A percentile compares a stretch with the other conserved stretches of the same genome.
phyloP scores from a whole-genome alignment of 495 filamentous ascomycete genomes.

The Antarctomyces pellizariae region DNA sequence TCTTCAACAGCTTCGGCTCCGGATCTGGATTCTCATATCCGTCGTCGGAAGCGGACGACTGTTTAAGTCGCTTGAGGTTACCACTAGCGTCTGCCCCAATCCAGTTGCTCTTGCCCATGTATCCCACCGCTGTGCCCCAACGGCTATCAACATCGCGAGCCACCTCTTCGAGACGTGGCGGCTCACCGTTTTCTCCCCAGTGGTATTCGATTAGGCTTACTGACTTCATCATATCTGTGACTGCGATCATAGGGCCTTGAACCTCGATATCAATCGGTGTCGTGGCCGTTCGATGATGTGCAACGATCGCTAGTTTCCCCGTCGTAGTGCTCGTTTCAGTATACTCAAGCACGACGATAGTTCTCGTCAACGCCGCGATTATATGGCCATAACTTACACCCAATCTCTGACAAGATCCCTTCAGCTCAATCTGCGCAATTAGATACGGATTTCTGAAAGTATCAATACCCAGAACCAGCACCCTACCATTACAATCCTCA shows the following conservation, averaged over 20 bases:
- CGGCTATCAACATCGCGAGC: slow-evolving; percentile 58
- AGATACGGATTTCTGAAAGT: slow-evolving; percentile 44
- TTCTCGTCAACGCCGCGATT: slow-evolving; percentile 68
- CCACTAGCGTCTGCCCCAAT: slow-evolving; percentile 68
- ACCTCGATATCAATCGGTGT: slow-evolving; percentile 69
- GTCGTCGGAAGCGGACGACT: no score
- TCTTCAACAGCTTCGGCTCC: slow-evolving; percentile 46
- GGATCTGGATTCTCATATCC: slow-evolving; percentile 47
- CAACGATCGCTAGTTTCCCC: slow-evolving; percentile 35
- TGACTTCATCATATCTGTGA: slow-evolving; percentile 90
- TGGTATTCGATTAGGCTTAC: slow-evolving; percentile 49
- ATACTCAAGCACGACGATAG: slow-evolving; percentile 44
- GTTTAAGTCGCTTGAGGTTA: slow-evolving; percentile 58
- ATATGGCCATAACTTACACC: slow-evolving; percentile 54
- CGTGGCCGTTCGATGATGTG: slow-evolving; percentile 58
- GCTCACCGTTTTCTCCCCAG: slow-evolving; percentile 20
- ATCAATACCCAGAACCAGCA: slow-evolving; percentile 67
- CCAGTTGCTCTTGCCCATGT: slow-evolving; percentile 47
- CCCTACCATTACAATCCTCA: slow-evolving; percentile 32
- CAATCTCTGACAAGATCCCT: slow-evolving; percentile 57
- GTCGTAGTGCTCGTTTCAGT: slow-evolving; percentile 21
- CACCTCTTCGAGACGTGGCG: slow-evolving; percentile 37
- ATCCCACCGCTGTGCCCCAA: slow-evolving; percentile 60
- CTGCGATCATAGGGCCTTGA: slow-evolving; percentile 43
- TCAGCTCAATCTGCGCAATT: slow-evolving; percentile 35